phyloP scores from a whole-genome alignment of 179 eudicot genomes.

The Kewa caespitosa region DNA sequence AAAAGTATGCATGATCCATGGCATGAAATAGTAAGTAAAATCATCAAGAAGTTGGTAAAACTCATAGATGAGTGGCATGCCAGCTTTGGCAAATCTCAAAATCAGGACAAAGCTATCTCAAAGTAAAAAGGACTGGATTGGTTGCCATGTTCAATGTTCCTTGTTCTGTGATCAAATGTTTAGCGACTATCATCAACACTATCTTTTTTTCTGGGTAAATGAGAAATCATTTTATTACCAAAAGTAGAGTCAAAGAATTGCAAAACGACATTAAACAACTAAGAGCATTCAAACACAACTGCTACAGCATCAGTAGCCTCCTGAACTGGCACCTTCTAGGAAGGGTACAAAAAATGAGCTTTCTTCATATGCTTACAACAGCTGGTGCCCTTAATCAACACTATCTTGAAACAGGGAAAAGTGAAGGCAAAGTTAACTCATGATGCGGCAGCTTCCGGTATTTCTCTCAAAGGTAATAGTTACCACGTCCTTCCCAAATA shows the following conservation, averaged over 20 bases:
- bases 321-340: too few relatives aligned
- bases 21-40: not conserved
- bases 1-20: not conserved
- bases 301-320: too few relatives aligned
- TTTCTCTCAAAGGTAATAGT: constrained; percentile 23
- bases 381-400: constrained; percentile 1
- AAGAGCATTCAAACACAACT: too few relatives aligned
- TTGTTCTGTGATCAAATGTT: not conserved
- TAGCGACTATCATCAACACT: not conserved
- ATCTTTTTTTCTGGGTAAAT: too few relatives aligned
- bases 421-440: constrained; percentile 20
- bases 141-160: not conserved
- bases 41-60: not conserved
- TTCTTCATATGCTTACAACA: too few relatives aligned
- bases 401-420: constrained; percentile 25
- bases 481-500: too few relatives aligned
- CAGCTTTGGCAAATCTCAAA: not conserved
- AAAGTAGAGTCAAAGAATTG: too few relatives aligned
- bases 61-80: too few relatives aligned
- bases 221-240: too few relatives aligned
- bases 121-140: not conserved
- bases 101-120: not conserved
- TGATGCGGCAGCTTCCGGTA: constrained; percentile 11
- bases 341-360: too few relatives aligned
- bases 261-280: too few relatives aligned